Evolutionary conservation across 164 flowering plant genomes (phyloP).

Genomic region (Hamamelis virginiana): DNA sequence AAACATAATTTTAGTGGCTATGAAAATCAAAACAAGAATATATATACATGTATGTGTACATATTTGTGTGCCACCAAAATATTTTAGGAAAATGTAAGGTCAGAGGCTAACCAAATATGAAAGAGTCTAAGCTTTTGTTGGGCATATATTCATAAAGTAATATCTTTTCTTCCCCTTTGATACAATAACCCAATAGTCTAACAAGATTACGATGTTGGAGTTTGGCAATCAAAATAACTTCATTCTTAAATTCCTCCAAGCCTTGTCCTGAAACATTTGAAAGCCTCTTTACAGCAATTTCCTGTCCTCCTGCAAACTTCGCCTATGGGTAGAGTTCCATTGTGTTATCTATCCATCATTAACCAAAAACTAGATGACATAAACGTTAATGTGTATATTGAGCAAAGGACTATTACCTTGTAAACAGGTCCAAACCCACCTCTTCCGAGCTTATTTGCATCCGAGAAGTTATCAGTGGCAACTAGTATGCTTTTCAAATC

Average conservation of each 20-base stretch:
- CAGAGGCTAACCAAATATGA: conserved; percentile 39
- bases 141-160: conserved; percentile 43
- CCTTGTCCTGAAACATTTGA: conserved; percentile 45
- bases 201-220: conserved; percentile 45
- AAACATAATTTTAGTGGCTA: background rate
- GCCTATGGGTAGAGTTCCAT: conserved; percentile 21
- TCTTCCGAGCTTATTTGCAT: conserved; percentile 44
- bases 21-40: background rate
- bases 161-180: conserved; percentile 35
- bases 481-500: conserved; percentile 26
- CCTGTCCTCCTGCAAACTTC: conserved; percentile 27
- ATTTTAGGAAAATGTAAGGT: background rate
- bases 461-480: conserved; percentile 41
- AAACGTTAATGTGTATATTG: background rate
- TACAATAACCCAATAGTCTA: conserved; percentile 37
- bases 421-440: conserved; percentile 55
- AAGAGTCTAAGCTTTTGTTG: conserved; percentile 37
- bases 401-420: conserved; percentile 24
- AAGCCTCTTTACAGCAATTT: conserved; percentile 42
- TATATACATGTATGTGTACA: background rate
- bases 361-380: background rate
- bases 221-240: conserved; percentile 36
- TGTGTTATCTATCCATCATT: no score
- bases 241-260: conserved; percentile 41
- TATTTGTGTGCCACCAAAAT: background rate